Evolutionary conservation across 2,329 filamentous ascomycete genomes (phyloP).

Genomic region (Aaosphaeria arxii): DNA sequence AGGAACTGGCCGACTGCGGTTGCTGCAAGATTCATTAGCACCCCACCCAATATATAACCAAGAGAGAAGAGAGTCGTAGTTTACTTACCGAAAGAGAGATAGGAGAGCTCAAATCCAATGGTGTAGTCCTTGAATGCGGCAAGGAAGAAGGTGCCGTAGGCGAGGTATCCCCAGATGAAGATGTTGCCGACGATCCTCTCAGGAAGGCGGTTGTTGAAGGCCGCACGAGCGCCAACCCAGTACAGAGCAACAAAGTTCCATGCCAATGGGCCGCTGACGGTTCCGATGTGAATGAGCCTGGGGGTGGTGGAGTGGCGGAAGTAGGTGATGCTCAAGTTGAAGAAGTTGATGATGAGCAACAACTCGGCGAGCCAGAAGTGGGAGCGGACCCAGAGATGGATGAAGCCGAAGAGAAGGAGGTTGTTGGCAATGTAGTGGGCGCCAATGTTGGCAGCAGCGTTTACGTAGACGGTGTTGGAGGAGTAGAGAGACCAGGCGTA

Average conservation of each 20-base stretch:
- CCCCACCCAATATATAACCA: too few species aligned
- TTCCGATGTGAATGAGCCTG: constrained; percentile 71
- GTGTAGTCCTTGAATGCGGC: constrained; percentile 70
- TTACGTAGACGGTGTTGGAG: constrained; percentile 59
- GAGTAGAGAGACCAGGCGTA: constrained; percentile 78
- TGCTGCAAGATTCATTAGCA: constrained; percentile 32
- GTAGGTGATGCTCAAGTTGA: constrained; percentile 76
- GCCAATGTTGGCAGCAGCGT: constrained; percentile 72
- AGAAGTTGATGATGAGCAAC: constrained; percentile 74
- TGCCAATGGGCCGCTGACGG: constrained; percentile 73
- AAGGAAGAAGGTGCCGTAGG: constrained; percentile 75
- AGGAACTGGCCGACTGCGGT: constrained; percentile 77
- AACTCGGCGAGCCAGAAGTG: constrained; percentile 75
- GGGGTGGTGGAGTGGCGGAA: constrained; percentile 73
- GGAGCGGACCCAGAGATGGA: constrained; percentile 76
- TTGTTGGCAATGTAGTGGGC: constrained; percentile 86
- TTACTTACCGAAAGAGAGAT: constrained; percentile 64
- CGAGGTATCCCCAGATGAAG: constrained; percentile 80
- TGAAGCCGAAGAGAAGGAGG: constrained; percentile 75
- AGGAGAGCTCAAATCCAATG: constrained; percentile 74
- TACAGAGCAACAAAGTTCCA: constrained; percentile 86
- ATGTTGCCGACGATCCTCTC: constrained; percentile 82
- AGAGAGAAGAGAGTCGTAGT: background rate
- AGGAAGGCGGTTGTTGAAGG: constrained; percentile 55
- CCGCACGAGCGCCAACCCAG: constrained; percentile 83